A percentile compares a stretch with the other conserved stretches of the same genome.
These are phyloP conservation scores for Epichloe uncinata DNA, from an alignment of 2,329 filamentous ascomycete genomes.

Conservation along the genomic window DNA sequence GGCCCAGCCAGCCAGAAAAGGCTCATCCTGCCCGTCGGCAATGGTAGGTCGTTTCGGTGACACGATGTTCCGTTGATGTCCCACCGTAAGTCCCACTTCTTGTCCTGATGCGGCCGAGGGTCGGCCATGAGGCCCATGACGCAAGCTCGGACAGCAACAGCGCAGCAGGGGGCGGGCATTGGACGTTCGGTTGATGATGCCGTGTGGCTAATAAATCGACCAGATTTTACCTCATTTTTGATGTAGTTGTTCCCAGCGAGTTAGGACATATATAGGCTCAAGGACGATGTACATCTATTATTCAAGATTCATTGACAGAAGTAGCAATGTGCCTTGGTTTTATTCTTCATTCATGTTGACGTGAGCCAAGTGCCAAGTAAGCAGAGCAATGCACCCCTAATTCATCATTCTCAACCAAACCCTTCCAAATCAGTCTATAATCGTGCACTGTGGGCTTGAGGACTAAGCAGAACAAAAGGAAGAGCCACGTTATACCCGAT, in stretches of 20 bases:
- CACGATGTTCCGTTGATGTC: not conserved
- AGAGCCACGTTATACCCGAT: not conserved
- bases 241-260: no score
- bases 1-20: not conserved
- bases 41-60: not conserved
- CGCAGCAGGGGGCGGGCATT: no score
- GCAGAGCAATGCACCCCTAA: not conserved
- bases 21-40: not conserved
- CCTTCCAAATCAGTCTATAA: not conserved
- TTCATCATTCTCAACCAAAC: not conserved
- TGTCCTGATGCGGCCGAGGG: not conserved
- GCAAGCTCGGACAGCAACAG: no score
- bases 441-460: not conserved
- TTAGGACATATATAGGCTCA: no score
- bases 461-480: not conserved
- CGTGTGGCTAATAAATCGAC: no score
- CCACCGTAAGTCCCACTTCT: not conserved
- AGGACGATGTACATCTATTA: no score
- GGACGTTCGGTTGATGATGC: not conserved
- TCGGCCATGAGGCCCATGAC: no score
- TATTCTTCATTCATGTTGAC: not conserved
- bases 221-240: no score
- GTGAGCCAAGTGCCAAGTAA: not conserved
- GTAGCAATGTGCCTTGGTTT: no score
- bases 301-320: no score